Percentiles rank a stretch among this genome's conserved stretches.
These are phyloP conservation scores for Cryptococcus depauperatus DNA, from an alignment of 1,284 basidiomycete species.

Conservation along the genomic window DNA sequence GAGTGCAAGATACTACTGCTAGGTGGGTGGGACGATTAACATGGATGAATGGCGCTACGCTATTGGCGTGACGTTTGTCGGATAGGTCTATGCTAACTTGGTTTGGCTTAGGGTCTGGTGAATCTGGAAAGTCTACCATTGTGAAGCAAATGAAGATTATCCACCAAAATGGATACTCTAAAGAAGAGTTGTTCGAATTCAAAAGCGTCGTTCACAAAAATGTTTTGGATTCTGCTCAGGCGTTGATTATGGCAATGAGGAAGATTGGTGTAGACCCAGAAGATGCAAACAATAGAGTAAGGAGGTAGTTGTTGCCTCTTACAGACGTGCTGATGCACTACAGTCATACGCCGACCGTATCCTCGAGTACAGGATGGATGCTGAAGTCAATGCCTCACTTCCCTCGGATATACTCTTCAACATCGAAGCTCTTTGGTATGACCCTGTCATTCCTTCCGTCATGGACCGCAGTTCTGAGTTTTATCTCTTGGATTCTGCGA, in stretches of 20 bases:
- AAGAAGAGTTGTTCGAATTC: constrained; percentile 70
- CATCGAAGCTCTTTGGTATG: constrained; percentile 79
- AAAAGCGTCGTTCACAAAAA: constrained; percentile 64
- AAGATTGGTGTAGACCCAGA: constrained; percentile 80
- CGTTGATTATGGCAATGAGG: constrained; percentile 78
- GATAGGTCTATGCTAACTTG: not conserved
- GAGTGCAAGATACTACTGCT: constrained; percentile 92
- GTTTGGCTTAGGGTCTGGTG: constrained; percentile 69
- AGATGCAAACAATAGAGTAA: constrained; percentile 63
- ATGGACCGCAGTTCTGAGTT: constrained; percentile 85
- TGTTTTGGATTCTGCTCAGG: constrained; percentile 81
- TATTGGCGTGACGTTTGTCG: not conserved
- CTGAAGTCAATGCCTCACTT: constrained; percentile 42
- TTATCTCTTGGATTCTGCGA: constrained; percentile 92
- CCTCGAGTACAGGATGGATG: constrained; percentile 48
- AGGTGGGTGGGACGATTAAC: constrained; percentile 51
- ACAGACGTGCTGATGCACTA: not conserved
- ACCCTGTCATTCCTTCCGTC: constrained; percentile 75
- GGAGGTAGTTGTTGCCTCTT: constrained; percentile 31
- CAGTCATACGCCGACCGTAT: constrained; percentile 48
- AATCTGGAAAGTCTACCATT: constrained; percentile 90
- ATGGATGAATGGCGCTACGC: not conserved
- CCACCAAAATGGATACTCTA: constrained; percentile 84
- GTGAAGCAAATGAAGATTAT: constrained; percentile 99
- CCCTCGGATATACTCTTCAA: constrained; percentile 57